Base-by-base conservation (phyloP, 2,329 filamentous ascomycete species). In the Alternaria triticimaculans region DNA sequence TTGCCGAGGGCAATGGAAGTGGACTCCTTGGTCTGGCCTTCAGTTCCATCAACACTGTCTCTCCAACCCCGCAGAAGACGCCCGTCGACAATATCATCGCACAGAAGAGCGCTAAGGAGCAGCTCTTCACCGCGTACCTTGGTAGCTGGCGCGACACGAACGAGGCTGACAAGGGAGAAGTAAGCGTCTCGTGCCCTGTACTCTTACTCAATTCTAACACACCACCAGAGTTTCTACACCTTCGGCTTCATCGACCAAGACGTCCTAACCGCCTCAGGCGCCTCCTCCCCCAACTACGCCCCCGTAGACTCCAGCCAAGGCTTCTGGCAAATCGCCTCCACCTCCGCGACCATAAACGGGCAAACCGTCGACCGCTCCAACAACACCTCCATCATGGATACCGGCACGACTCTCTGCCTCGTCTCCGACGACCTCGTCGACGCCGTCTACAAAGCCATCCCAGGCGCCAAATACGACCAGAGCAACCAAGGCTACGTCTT, bases 381-480 rank as follows among this genome's bases (percentile, higher is more conserved):
- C n/a, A 74, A 80, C 45, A 70, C 78, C 46, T 75, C 81, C 53
- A 84, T 88, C 76, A 87, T 88, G 73, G 90, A 92, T 78, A 92
- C 90, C 2, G 90, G 90, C 44, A 91, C 90, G 44, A 89, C 89
- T 0, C 87, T 92, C 26, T 79, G 90, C 57, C 82, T 90, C 53
- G 78, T 90, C 25, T 2, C 2, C 2, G 25, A 25, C 25, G 25
- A 2, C n/a, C 81, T 89, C 57, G 84, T 87, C 63, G 71, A 80
- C 0, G 83, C 81, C 37, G 91, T 90, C 81, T 92, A 91, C 82
- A 74, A 74, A n/a, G 73, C 86, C 56, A 84, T 91, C 58, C 63
- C 76, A 3, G 85, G 86, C 5, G 82, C 89, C 0, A 67, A 80
- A 25, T 81, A 88, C 73, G 80, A 83, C 71, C 20, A 69, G 11